phyloP scores from a whole-genome alignment of 2,329 filamentous ascomycete genomes.

The Purpureocillium lavendulum region DNA sequence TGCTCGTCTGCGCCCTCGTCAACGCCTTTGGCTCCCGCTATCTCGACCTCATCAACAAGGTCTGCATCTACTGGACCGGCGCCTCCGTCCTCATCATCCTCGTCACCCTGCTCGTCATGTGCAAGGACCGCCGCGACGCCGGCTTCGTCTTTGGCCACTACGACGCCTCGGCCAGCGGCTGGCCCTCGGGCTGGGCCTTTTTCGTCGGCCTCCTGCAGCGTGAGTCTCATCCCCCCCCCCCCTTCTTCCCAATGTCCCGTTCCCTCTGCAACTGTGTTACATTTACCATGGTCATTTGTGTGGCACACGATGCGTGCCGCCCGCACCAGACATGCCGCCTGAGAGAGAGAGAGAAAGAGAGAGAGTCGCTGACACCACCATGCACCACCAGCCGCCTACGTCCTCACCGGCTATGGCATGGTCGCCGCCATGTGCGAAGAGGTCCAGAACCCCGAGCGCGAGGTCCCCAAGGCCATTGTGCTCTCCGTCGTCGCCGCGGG shows the following conservation, averaged over 20 bases:
- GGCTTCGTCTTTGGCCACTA: constrained; percentile 62
- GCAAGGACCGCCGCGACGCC: constrained; percentile 54
- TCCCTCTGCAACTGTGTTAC: too few relatives aligned
- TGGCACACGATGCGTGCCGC: too few relatives aligned
- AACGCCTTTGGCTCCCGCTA: constrained; percentile 55
- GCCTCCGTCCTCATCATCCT: constrained; percentile 61
- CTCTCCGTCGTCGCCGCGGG: constrained; percentile 58
- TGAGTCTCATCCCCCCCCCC: constrained; percentile 8
- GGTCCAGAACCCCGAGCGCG: constrained; percentile 50
- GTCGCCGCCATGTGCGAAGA: constrained; percentile 50
- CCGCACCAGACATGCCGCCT: too few relatives aligned
- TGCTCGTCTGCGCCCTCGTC: constrained; percentile 53
- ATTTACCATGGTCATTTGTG: too few relatives aligned
- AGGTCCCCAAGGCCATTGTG: constrained; percentile 61
- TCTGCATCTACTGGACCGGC: constrained; percentile 66
- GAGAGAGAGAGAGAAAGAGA: too few relatives aligned
- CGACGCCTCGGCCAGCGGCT: constrained; percentile 59
- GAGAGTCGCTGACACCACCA: neutral
- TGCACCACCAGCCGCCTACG: constrained; percentile 32
- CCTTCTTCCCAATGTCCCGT: too few relatives aligned
- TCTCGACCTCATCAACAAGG: constrained; percentile 60
- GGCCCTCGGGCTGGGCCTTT: constrained; percentile 58
- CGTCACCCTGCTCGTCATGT: constrained; percentile 59
- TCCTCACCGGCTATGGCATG: constrained; percentile 40
- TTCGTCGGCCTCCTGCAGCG: constrained; percentile 45